Percentiles rank a stretch among this genome's conserved stretches.
phyloP scores from a whole-genome alignment of 805 yeast genomes.

The Limtongozyma cylindracea region DNA sequence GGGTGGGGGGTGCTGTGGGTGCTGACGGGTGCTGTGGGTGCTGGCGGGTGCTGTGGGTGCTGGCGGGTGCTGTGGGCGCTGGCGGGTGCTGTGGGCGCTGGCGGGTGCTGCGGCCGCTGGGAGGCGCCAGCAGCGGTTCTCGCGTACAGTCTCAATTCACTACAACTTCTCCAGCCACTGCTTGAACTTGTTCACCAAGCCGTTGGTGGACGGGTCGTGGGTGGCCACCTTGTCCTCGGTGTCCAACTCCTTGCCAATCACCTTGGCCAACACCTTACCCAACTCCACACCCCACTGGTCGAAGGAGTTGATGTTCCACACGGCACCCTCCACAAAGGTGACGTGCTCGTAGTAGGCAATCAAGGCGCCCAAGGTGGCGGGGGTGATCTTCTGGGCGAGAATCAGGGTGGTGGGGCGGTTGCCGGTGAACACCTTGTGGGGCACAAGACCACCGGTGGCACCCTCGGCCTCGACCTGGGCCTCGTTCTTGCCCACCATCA shows the following conservation, averaged over 20 bases:
- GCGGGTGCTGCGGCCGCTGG: too few species aligned
- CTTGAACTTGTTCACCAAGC: conserved; percentile 88
- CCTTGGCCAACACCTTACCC: conserved; percentile 95
- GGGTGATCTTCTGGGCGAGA: conserved; percentile 86
- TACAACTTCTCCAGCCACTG: too few species aligned
- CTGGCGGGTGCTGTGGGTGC: too few species aligned
- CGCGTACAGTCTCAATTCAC: too few species aligned
- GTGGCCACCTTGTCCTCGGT: conserved; percentile 23
- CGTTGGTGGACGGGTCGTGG: conserved; percentile 85
- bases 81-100: too few species aligned
- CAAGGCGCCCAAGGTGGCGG: conserved; percentile 86
- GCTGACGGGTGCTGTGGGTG: too few species aligned
- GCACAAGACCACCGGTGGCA: conserved; percentile 61
- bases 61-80: too few species aligned
- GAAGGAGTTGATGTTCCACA: conserved; percentile 98
- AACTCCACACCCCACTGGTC: conserved; percentile 99
- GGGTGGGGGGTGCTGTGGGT: too few species aligned
- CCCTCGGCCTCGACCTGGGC: conserved; percentile 75
- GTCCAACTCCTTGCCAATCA: conserved; percentile 72
- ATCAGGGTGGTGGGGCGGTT: conserved; percentile 98
- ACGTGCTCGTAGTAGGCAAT: conserved; percentile 96
- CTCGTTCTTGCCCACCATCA: conserved; percentile 85
- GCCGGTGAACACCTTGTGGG: conserved; percentile 93
- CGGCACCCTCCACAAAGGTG: conserved; percentile 95
- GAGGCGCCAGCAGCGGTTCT: too few species aligned